A percentile compares a stretch with the other conserved stretches of the same genome.
Conservation (phyloP, 2,329 filamentous ascomycete genomes). For the Clarireedia sp. region DNA sequence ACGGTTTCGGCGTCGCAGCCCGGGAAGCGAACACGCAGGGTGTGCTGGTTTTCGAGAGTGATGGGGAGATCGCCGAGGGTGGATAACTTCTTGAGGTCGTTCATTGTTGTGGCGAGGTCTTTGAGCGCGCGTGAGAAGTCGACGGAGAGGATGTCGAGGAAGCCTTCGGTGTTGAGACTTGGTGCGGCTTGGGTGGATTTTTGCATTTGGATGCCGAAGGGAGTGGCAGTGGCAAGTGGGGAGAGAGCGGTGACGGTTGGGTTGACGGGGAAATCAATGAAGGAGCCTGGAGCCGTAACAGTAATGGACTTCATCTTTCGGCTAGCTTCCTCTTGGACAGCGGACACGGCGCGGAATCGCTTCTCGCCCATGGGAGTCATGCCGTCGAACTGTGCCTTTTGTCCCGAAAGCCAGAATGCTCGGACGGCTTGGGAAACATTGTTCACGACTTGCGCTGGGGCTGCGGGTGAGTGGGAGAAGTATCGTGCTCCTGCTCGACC, state of each 20-base stretch:
- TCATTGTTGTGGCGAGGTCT: slow-evolving; percentile 70
- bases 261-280: slow-evolving; percentile 79
- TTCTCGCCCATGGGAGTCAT: slow-evolving; percentile 65
- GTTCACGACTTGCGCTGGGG: slow-evolving; percentile 82
- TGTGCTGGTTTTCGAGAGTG: slow-evolving; percentile 53
- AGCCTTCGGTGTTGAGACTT: slow-evolving; percentile 71
- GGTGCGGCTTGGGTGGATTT: slow-evolving; percentile 37
- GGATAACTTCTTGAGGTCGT: slow-evolving; percentile 72
- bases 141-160: slow-evolving; percentile 75
- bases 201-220: slow-evolving; percentile 31
- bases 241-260: slow-evolving; percentile 86
- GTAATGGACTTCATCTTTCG: slow-evolving; percentile 56
- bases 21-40: slow-evolving; percentile 74
- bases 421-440: slow-evolving; percentile 92
- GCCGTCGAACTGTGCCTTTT: slow-evolving; percentile 83
- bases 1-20: slow-evolving; percentile 81
- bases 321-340: slow-evolving; percentile 64
- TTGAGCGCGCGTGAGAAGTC: slow-evolving; percentile 85
- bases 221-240: slow-evolving; percentile 53
- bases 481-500: slow-evolving; percentile 67
- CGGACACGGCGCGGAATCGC: slow-evolving; percentile 69
- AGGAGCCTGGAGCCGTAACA: slow-evolving; percentile 60
- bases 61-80: slow-evolving; percentile 78
- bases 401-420: slow-evolving; percentile 84
- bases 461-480: slow-evolving; percentile 81